Conservation (phyloP, 2,329 filamentous ascomycete genomes). For the Penicillium sp. region DNA sequence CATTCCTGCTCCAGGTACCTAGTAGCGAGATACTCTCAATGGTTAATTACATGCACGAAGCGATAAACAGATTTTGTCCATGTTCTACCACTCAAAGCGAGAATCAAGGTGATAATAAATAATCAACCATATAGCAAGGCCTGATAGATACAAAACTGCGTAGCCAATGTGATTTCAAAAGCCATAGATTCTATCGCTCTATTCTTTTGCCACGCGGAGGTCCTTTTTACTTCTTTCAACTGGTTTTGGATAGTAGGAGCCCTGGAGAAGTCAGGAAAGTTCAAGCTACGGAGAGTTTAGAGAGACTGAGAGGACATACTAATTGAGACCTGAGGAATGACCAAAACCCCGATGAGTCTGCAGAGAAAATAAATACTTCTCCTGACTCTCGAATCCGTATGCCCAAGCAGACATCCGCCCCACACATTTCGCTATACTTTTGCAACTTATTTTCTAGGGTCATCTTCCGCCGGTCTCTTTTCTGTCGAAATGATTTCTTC, state of each 20-base stretch:
- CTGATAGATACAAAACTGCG: background rate
- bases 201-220: background rate
- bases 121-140: background rate
- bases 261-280: slow-evolving; percentile 1
- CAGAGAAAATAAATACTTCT: slow-evolving; percentile 7
- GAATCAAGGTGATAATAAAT: slow-evolving; percentile 5
- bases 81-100: slow-evolving; percentile 7
- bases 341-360: slow-evolving; percentile 22
- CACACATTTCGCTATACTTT: slow-evolving; percentile 6
- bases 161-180: slow-evolving; percentile 5
- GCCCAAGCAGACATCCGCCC: slow-evolving; percentile 8
- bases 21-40: slow-evolving; percentile 7
- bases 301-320: slow-evolving; percentile 24
- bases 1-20: background rate
- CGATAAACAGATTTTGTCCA: slow-evolving; percentile 6
- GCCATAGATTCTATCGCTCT: slow-evolving; percentile 3
- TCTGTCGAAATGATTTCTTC: slow-evolving; percentile 3
- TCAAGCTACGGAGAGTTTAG: slow-evolving; percentile 1
- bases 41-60: slow-evolving; percentile 1
- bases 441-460: slow-evolving; percentile 7
- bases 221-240: slow-evolving; percentile 11
- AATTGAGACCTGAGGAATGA: slow-evolving; percentile 36
- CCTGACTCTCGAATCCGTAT: slow-evolving; percentile 9
- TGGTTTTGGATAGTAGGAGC: slow-evolving; percentile 9
- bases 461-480: slow-evolving; percentile 7